Evolutionary conservation across 371 early-diverging fungal species (phyloP).

Genomic region (Encephalitozoon hellem): DNA sequence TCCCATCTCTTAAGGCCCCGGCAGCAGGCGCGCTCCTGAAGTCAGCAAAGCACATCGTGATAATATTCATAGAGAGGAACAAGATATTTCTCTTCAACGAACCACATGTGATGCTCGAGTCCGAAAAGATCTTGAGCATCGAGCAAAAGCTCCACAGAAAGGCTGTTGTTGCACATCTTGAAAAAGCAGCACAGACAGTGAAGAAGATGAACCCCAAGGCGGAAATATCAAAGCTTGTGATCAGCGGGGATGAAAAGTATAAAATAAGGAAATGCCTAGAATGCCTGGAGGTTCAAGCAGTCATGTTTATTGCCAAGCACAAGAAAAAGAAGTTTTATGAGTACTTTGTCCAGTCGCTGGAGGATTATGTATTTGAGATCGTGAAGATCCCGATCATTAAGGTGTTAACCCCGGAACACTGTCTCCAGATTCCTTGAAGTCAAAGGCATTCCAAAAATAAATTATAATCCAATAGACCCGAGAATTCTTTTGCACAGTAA

Average conservation of each 20-base stretch:
- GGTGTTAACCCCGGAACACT: neutral
- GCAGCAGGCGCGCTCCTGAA: neutral
- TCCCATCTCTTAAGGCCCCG: neutral
- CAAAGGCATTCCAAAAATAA: neutral
- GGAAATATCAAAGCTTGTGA: neutral
- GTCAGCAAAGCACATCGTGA: neutral
- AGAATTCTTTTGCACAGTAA: neutral
- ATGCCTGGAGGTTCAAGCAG: neutral
- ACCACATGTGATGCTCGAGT: neutral
- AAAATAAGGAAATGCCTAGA: neutral
- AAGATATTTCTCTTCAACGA: constrained; percentile 1
- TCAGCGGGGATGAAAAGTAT: neutral
- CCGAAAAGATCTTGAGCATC: neutral
- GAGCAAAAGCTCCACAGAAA: constrained; percentile 1
- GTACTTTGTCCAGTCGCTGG: neutral
- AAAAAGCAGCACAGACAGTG: neutral
- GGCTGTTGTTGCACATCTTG: neutral
- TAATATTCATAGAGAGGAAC: constrained; percentile 2
- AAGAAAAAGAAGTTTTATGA: neutral
- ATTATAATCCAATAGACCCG: neutral
- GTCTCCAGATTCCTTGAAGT: neutral
- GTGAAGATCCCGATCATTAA: neutral
- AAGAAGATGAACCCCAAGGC: neutral
- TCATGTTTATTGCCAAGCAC: neutral
- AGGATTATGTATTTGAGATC: neutral